Evolutionary conservation across 805 yeast genomes (phyloP).

Genomic region (Wickerhamiella kurtzmanii): DNA sequence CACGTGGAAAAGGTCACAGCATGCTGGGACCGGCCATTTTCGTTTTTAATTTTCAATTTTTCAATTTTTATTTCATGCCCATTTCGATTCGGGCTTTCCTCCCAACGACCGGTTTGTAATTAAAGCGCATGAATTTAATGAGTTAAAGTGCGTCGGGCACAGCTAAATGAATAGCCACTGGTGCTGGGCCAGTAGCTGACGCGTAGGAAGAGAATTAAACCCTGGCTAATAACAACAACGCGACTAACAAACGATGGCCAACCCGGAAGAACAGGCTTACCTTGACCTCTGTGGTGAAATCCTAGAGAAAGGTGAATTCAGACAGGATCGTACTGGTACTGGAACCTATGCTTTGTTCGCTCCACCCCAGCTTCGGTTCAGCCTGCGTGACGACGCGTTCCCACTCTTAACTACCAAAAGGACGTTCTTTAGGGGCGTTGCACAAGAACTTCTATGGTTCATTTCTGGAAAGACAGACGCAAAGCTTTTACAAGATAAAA

Average conservation of each 20-base stretch:
- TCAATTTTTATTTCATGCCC: no score
- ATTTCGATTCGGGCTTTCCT: no score
- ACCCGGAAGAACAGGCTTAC: slow-evolving; percentile 66
- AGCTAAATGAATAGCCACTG: no score
- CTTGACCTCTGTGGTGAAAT: slow-evolving; percentile 68
- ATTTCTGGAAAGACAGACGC: slow-evolving; percentile 83
- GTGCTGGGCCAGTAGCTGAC: no score
- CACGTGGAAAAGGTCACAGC: no score
- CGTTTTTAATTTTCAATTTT: no score
- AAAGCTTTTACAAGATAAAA: slow-evolving; percentile 57
- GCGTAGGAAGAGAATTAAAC: no score
- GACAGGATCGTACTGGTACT: slow-evolving; percentile 96
- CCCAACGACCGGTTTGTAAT: no score
- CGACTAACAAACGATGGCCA: slow-evolving; percentile 4
- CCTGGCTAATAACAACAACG: neutral
- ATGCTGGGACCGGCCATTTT: no score
- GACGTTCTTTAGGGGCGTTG: slow-evolving; percentile 79
- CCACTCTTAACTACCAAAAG: slow-evolving; percentile 89
- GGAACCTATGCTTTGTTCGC: slow-evolving; percentile 87
- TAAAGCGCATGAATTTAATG: no score
- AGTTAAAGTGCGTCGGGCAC: no score
- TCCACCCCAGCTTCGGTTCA: slow-evolving; percentile 88
- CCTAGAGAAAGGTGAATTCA: slow-evolving; percentile 69
- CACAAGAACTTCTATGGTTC: slow-evolving; percentile 88
- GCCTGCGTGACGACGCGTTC: slow-evolving; percentile 53